phyloP scores from a whole-genome alignment of 2,329 filamentous ascomycete genomes.

The Fusarium anthophilum region DNA sequence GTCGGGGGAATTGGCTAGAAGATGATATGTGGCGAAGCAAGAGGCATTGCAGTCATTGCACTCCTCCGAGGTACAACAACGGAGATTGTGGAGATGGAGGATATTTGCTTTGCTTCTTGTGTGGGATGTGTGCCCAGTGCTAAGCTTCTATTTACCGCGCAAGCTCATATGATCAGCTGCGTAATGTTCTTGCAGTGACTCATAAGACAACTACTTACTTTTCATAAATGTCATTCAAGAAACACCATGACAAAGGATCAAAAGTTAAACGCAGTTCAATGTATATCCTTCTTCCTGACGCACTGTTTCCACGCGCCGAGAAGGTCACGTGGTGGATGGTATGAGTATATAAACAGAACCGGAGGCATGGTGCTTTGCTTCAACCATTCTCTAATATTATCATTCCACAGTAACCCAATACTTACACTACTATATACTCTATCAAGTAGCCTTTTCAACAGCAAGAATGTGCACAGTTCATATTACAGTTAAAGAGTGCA shows the following conservation, averaged over 20 bases:
- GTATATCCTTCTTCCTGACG: background rate
- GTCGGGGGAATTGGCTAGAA: background rate
- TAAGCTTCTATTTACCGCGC: background rate
- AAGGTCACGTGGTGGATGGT: background rate
- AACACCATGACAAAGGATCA: fast-evolving
- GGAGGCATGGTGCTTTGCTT: fast-evolving
- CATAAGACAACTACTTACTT: background rate
- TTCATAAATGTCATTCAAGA: background rate
- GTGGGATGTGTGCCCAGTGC: background rate
- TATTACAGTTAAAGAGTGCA: background rate
- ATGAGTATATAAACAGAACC: background rate
- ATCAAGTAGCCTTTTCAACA: background rate
- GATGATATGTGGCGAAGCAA: background rate
- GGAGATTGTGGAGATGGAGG: background rate
- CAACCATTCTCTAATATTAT: fast-evolving
- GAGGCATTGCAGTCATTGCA: background rate
- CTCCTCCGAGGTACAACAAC: fast-evolving
- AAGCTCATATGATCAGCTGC: background rate
- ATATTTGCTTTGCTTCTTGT: background rate
- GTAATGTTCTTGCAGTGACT: background rate
- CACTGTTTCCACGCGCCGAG: fast-evolving
- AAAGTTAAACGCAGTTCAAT: fast-evolving
- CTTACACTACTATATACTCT: background rate
- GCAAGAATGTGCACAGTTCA: background rate
- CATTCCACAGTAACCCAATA: background rate